Percentiles rank a stretch among this genome's conserved stretches.
phyloP scores from a whole-genome alignment of 208 protist genomes.

The Phytomonas sp. region DNA sequence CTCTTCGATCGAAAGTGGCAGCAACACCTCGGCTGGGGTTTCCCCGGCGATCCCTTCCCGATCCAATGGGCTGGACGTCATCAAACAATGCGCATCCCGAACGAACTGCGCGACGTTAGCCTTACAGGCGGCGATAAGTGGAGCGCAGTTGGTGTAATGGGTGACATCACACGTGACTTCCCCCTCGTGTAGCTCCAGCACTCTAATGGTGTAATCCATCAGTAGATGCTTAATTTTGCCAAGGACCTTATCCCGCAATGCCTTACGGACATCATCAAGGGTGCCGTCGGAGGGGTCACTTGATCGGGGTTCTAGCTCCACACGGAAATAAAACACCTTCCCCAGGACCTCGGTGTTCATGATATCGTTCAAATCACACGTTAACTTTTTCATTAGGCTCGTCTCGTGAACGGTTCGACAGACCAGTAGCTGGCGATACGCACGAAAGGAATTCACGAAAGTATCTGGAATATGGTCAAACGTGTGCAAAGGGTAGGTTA shows the following conservation, averaged over 20 bases:
- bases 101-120: conserved; percentile 27
- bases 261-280: not conserved
- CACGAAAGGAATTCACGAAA: conserved; percentile 26
- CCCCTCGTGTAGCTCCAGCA: not conserved
- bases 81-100: conserved; percentile 15
- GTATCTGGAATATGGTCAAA: conserved; percentile 36
- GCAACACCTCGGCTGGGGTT: conserved; percentile 9
- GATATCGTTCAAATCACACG: conserved; percentile 20
- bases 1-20: conserved; percentile 23
- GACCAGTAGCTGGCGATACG: conserved; percentile 31
- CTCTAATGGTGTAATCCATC: not conserved
- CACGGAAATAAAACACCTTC: conserved; percentile 45
- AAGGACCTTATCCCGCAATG: not conserved
- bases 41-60: conserved; percentile 17
- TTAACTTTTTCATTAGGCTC: conserved; percentile 8
- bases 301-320: conserved; percentile 15
- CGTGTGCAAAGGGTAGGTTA: conserved; percentile 32
- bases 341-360: conserved; percentile 21
- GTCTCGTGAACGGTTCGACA: conserved; percentile 21
- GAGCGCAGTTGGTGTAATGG: conserved; percentile 29
- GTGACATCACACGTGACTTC: conserved; percentile 45
- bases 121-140: conserved; percentile 17
- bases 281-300: not conserved
- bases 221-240: conserved; percentile 1
- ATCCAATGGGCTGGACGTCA: conserved; percentile 9